Conservation (phyloP, 306 rosid species). For the Morella rubra region DNA sequence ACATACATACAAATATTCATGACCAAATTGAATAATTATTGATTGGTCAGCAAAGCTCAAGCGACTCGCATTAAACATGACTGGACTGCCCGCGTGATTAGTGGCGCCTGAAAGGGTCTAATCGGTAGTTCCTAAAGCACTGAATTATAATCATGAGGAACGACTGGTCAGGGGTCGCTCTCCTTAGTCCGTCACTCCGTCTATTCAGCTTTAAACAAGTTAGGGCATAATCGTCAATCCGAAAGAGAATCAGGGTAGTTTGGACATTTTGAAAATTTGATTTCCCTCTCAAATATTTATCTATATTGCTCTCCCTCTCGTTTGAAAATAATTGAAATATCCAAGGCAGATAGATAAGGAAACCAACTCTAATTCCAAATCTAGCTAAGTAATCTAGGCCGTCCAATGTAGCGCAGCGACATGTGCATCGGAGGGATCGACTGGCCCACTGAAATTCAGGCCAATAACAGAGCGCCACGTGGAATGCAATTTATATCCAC, state of each 20-base stretch:
- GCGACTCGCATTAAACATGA: not conserved
- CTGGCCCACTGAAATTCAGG: not conserved
- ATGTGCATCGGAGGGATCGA: slow-evolving; percentile 22
- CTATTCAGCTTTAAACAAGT: not conserved
- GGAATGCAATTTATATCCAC: not conserved
- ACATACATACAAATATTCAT: too few species aligned
- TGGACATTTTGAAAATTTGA: not conserved
- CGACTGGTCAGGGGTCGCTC: slow-evolving; percentile 5
- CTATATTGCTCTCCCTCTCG: slow-evolving; percentile 20
- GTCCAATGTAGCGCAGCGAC: slow-evolving; percentile 27
- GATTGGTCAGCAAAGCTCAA: too few species aligned
- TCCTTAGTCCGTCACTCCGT: not conserved
- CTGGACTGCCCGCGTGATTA: slow-evolving; percentile 31
- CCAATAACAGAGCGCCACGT: slow-evolving; percentile 22
- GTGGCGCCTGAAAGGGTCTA: slow-evolving; percentile 21
- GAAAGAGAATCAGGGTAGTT: not conserved
- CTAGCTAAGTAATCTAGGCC: slow-evolving; percentile 42
- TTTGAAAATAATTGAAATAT: slow-evolving; percentile 18
- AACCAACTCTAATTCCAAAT: not conserved
- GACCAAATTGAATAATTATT: too few species aligned
- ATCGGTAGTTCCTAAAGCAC: slow-evolving; percentile 18
- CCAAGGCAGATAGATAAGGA: slow-evolving; percentile 10
- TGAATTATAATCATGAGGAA: slow-evolving; percentile 29
- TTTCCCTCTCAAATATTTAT: slow-evolving; percentile 23
- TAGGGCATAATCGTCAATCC: not conserved